Evolutionary conservation across 176 grass and related monocot genomes (phyloP).

Genomic region (Themeda triandra): DNA sequence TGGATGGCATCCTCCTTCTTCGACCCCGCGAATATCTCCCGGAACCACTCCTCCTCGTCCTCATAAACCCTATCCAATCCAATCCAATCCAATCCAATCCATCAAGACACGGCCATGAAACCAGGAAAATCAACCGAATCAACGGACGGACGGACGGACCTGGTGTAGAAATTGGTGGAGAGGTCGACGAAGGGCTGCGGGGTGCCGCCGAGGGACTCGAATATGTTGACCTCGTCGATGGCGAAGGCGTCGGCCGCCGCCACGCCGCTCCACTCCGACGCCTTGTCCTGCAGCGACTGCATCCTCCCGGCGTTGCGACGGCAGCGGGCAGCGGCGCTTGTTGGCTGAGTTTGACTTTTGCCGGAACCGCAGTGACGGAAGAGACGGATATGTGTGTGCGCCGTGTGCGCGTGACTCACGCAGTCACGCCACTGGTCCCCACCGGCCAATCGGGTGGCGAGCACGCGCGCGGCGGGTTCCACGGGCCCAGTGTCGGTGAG

Average conservation of each 20-base stretch:
- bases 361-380: no score
- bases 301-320: conserved; percentile 19
- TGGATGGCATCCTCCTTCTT: conserved; percentile 94
- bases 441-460: conserved; percentile 12
- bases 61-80: conserved; percentile 57
- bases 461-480: not conserved
- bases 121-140: not conserved
- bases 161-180: conserved; percentile 97
- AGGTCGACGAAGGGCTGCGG: conserved; percentile 85
- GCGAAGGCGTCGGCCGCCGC: conserved; percentile 73
- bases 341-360: conserved; percentile 3
- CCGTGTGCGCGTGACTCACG: conserved; percentile 8
- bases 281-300: conserved; percentile 93
- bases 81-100: not conserved
- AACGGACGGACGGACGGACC: conserved; percentile 19
- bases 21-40: conserved; percentile 72
- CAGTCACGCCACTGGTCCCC: no score
- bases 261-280: conserved; percentile 91
- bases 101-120: not conserved
- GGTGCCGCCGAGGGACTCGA: conserved; percentile 73
- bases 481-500: not conserved
- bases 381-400: not conserved
- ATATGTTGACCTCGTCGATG: conserved; percentile 83
- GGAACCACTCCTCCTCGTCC: conserved; percentile 94
- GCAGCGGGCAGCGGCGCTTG: not conserved